Base-by-base conservation (phyloP, 805 yeast species). In the Saccharomyces paradoxus region DNA sequence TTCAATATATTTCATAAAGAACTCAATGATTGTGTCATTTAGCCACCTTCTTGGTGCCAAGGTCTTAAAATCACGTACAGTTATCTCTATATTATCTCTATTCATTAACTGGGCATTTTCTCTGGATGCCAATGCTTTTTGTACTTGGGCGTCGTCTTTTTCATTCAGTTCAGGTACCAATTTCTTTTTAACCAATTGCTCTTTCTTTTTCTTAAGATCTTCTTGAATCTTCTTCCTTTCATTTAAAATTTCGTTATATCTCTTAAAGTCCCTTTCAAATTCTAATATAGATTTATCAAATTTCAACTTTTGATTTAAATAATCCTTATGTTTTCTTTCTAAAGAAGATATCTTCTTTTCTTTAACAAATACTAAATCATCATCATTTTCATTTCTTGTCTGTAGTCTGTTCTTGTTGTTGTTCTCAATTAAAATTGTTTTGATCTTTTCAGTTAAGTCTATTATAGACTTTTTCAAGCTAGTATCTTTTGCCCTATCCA, bases 11-110 rank as follows among this genome's bases (percentile, higher is more conserved):
- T 72, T 72, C 63, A 91, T 74, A 66, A 86, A 92, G 61, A 83
- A 85, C 65, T 94, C 98, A 55, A 94, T 91, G 4, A 94, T 78
- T 48, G 84, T 87, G 69, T 94, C 99, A 66, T 94, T 94, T 30
- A 94, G 77, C 99, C 99, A 94, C 44, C 77, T 71, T 4, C 85
- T 76, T 53, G 85, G 87, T 8, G 77, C 71, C 32, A 94, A 73
- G 0, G 97, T 89, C 48, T 77, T 75, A 53, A 92, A 69, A 67
- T 94, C 99, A 32, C 80, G 71, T 0, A 79, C 78, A 3, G 72
- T 71, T 2, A 91, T 78, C 50, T 87, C 92, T 47, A 91, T 80
- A 46, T 70, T 72, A 41, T 67, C 66, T 9, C 67, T 66, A 28
- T 67, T 68, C 24, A 64, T 60, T 1, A 67, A 54, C 1, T 73